phyloP scores from a whole-genome alignment of 2,329 filamentous ascomycete genomes.

The Pseudogymnoascus sp. region DNA sequence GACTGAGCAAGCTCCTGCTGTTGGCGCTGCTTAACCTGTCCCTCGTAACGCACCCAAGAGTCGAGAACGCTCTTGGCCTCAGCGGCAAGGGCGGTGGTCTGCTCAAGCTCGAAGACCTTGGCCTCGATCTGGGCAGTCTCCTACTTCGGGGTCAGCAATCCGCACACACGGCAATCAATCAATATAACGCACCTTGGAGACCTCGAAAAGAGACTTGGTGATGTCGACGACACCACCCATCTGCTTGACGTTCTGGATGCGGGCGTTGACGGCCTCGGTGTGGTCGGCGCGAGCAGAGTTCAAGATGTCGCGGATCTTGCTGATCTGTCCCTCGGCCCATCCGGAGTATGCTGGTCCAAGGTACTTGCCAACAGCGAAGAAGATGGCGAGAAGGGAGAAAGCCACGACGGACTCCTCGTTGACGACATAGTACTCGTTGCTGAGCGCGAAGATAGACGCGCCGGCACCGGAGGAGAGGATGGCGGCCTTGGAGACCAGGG shows the following conservation, averaged over 20 bases:
- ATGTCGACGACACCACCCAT: conserved; percentile 90
- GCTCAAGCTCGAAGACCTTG: conserved; percentile 93
- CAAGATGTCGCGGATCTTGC: conserved; percentile 91
- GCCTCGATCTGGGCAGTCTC: conserved; percentile 96
- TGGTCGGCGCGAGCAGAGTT: conserved; percentile 92
- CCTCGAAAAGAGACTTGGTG: conserved; percentile 93
- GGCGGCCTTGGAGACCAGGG: conserved; percentile 88
- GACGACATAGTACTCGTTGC: conserved; percentile 99
- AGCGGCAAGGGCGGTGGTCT: conserved; percentile 81
- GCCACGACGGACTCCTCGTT: conserved; percentile 98
- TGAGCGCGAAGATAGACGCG: conserved; percentile 88
- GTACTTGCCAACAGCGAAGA: conserved; percentile 86
- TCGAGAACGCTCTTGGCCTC: conserved; percentile 96
- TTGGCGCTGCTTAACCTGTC: conserved; percentile 97
- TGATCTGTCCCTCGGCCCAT: conserved; percentile 82
- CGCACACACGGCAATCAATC: background rate
- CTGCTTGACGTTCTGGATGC: conserved; percentile 91
- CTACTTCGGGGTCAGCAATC: conserved; percentile 18
- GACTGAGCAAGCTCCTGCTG: conserved; percentile 89
- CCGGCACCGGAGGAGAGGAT: conserved; percentile 90
- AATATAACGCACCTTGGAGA: conserved; percentile 72
- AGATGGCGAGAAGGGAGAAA: conserved; percentile 86
- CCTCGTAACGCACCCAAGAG: conserved; percentile 97
- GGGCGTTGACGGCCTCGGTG: conserved; percentile 86
- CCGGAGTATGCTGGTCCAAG: conserved; percentile 85